Evolutionary conservation across 371 early-diverging fungal genomes (phyloP).

Genomic region (Basidiobolus heterosporus): DNA sequence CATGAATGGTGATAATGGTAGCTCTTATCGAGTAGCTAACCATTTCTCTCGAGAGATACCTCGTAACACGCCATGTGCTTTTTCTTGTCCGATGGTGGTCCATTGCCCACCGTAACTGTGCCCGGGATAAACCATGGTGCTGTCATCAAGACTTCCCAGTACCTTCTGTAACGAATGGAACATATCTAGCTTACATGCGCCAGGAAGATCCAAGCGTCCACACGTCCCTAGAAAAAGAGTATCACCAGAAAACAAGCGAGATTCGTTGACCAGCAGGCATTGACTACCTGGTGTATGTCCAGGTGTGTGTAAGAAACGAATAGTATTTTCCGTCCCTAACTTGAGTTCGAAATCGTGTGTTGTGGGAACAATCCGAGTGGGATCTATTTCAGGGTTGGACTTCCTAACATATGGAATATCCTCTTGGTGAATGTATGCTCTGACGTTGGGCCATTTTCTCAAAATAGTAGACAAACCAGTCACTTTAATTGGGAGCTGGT

Average conservation of each 20-base stretch:
- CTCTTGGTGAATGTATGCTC: constrained; percentile 50
- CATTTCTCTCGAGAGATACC: neutral
- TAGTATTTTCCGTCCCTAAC: constrained; percentile 25
- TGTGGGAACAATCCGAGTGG: constrained; percentile 39
- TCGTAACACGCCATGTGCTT: constrained; percentile 17
- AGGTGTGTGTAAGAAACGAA: constrained; percentile 68
- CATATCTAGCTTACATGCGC: constrained; percentile 45
- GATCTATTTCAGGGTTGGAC: constrained; percentile 45
- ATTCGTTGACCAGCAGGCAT: constrained; percentile 52
- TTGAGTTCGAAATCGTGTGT: constrained; percentile 32
- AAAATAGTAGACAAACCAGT: constrained; percentile 54
- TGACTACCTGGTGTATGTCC: constrained; percentile 83
- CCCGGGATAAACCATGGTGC: constrained; percentile 69
- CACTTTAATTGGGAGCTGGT: constrained; percentile 58
- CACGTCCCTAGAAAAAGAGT: constrained; percentile 62
- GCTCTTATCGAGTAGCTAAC: neutral
- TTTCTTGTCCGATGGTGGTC: constrained; percentile 52
- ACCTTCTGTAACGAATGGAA: constrained; percentile 35
- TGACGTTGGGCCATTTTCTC: constrained; percentile 43
- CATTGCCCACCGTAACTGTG: constrained; percentile 68
- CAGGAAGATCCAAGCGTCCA: constrained; percentile 67
- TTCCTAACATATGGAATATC: constrained; percentile 54
- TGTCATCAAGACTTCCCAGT: constrained; percentile 35
- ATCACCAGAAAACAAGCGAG: constrained; percentile 71
- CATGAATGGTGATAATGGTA: no score